Conservation (phyloP, 2,329 filamentous ascomycete genomes). For the Diaporthe destruens region DNA sequence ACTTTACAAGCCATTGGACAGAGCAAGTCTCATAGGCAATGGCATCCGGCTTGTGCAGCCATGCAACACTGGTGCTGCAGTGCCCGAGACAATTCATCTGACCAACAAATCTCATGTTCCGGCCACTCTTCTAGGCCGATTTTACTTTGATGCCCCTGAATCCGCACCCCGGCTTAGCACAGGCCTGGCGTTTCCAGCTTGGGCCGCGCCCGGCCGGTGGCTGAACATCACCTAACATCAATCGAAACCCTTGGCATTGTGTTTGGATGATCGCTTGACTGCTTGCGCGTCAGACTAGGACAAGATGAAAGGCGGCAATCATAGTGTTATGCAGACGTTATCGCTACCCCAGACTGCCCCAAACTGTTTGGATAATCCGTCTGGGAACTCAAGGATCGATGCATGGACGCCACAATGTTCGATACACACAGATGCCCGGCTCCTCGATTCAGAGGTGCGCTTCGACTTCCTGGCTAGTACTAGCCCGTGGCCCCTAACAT, state of each 20-base stretch:
- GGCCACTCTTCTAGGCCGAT: slow-evolving; percentile 16
- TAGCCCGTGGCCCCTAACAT: slow-evolving; percentile 14
- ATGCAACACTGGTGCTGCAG: slow-evolving; percentile 31
- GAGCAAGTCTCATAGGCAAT: background rate
- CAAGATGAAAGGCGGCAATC: slow-evolving; percentile 23
- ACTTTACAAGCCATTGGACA: background rate
- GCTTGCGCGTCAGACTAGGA: slow-evolving; percentile 11
- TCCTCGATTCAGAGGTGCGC: slow-evolving; percentile 31
- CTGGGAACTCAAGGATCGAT: background rate
- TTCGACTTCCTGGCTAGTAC: slow-evolving; percentile 15
- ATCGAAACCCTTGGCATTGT: slow-evolving; percentile 27
- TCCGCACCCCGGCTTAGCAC: slow-evolving; percentile 5
- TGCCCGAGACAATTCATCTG: slow-evolving; percentile 30
- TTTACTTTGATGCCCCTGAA: slow-evolving; percentile 11
- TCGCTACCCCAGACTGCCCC: background rate
- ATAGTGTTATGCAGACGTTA: slow-evolving; percentile 21
- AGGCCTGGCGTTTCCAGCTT: slow-evolving; percentile 26
- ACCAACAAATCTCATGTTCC: slow-evolving; percentile 7
- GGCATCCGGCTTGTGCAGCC: slow-evolving; percentile 11
- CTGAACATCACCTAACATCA: slow-evolving; percentile 17
- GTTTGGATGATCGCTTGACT: slow-evolving; percentile 20
- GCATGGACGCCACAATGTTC: slow-evolving; percentile 30
- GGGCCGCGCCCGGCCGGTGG: slow-evolving; percentile 22
- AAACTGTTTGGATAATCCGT: background rate
- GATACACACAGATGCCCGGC: slow-evolving; percentile 21